Evolutionary conservation across 257 asterid species (phyloP).

Genomic region (Petunia secreta): DNA sequence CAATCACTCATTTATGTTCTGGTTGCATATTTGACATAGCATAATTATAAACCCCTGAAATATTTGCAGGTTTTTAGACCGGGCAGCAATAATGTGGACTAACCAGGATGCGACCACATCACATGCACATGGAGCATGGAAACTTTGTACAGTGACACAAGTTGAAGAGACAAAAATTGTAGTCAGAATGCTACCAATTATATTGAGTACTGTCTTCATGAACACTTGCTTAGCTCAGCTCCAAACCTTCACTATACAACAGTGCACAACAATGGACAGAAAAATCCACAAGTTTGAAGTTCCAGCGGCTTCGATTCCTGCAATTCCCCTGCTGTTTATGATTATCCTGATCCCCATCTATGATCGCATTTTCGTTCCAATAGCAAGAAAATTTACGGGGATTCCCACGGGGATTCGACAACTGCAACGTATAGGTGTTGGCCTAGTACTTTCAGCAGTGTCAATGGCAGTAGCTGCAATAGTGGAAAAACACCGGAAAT

Average conservation of each 20-base stretch:
- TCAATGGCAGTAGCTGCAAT: conserved; percentile 73
- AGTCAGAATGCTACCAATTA: conserved; percentile 68
- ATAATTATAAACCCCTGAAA: not conserved
- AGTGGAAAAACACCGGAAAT: conserved; percentile 56
- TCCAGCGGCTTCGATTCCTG: conserved; percentile 73
- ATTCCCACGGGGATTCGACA: conserved; percentile 77
- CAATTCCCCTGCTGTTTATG: conserved; percentile 61
- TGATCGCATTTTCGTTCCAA: conserved; percentile 56
- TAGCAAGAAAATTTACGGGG: conserved; percentile 59
- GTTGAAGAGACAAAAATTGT: conserved; percentile 81
- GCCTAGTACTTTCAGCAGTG: conserved; percentile 58
- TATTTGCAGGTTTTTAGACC: conserved; percentile 56
- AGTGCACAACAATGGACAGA: conserved; percentile 68
- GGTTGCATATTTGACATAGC: not conserved
- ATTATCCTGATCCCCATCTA: conserved; percentile 58
- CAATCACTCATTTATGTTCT: not conserved
- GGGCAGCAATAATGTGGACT: conserved; percentile 51
- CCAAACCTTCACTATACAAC: conserved; percentile 81
- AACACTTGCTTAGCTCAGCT: conserved; percentile 85
- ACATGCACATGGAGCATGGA: conserved; percentile 49
- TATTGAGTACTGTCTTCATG: conserved; percentile 73
- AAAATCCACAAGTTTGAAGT: conserved; percentile 54
- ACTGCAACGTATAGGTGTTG: conserved; percentile 70
- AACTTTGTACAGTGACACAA: conserved; percentile 64
- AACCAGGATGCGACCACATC: conserved; percentile 29